Conservation (phyloP, 768 basidiomycete genomes). For the Lactarius sp. region DNA sequence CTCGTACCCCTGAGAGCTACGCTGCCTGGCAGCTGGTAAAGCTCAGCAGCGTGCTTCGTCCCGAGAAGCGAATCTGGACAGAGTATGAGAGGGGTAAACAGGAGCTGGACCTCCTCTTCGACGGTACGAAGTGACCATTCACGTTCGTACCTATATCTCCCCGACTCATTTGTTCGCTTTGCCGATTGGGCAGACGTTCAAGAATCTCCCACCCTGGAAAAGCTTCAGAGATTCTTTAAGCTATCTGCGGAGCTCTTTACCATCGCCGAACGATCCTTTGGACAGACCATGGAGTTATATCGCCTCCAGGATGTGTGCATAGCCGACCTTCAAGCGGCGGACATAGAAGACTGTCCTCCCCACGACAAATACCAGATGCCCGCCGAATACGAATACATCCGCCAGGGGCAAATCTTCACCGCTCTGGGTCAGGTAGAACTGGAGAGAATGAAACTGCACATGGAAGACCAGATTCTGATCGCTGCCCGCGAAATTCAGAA, state of each 20-base stretch:
- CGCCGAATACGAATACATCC: background rate
- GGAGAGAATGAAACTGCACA: constrained; percentile 3
- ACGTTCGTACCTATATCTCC: background rate
- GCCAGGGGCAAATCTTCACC: background rate
- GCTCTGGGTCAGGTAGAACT: background rate
- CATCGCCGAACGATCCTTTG: background rate
- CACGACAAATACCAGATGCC: background rate
- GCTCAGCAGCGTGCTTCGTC: background rate
- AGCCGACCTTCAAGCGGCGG: background rate
- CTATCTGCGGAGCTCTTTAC: background rate
- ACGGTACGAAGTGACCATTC: background rate
- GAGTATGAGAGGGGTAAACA: too few species aligned
- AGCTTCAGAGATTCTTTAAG: background rate
- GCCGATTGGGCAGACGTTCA: background rate
- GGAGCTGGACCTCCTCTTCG: background rate
- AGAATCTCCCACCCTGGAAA: background rate
- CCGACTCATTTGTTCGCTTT: too few species aligned
- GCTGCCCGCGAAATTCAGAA: background rate
- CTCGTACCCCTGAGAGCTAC: constrained; percentile 8
- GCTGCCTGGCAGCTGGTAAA: constrained; percentile 14
- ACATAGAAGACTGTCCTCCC: background rate
- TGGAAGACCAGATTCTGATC: background rate
- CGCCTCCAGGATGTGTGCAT: constrained; percentile 2
- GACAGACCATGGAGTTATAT: background rate
- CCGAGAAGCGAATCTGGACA: background rate